These are phyloP conservation scores for Solanum hybrid DNA, from an alignment of 305 asterid species.

Conservation along the genomic window DNA sequence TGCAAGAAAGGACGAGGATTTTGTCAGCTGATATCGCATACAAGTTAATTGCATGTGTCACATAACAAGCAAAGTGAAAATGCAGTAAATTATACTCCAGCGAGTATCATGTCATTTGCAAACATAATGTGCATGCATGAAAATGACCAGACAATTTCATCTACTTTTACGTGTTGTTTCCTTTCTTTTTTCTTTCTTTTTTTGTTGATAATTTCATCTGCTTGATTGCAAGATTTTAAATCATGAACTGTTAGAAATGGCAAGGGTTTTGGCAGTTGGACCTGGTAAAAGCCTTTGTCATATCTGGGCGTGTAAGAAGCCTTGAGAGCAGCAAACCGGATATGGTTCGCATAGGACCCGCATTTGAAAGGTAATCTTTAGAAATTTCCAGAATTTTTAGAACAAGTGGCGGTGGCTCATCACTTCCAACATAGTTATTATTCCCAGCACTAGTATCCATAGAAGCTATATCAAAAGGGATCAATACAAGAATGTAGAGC, in stretches of 20 bases:
- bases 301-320: slow-evolving; percentile 93
- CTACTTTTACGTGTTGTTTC: neutral
- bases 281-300: slow-evolving; percentile 80
- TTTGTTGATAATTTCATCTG: neutral
- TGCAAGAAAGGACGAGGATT: neutral
- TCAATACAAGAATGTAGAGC: slow-evolving; percentile 89
- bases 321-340: slow-evolving; percentile 82
- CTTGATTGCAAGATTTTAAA: neutral
- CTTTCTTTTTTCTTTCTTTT: neutral
- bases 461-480: slow-evolving; percentile 88
- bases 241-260: neutral
- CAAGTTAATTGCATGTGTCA: neutral
- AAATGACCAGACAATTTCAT: neutral
- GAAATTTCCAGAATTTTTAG: slow-evolving; percentile 59
- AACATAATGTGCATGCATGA: neutral
- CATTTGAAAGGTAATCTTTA: slow-evolving; percentile 73
- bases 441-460: slow-evolving; percentile 75
- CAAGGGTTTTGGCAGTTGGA: slow-evolving; percentile 3
- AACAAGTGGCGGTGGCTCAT: slow-evolving; percentile 74
- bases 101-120: neutral
- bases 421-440: slow-evolving; percentile 23
- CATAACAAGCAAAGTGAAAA: neutral
- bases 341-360: slow-evolving; percentile 94
- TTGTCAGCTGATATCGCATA: neutral
- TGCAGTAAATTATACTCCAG: neutral